Evolutionary conservation across 306 rosid genomes (phyloP).

Genomic region (Prinsepia uniflora): DNA sequence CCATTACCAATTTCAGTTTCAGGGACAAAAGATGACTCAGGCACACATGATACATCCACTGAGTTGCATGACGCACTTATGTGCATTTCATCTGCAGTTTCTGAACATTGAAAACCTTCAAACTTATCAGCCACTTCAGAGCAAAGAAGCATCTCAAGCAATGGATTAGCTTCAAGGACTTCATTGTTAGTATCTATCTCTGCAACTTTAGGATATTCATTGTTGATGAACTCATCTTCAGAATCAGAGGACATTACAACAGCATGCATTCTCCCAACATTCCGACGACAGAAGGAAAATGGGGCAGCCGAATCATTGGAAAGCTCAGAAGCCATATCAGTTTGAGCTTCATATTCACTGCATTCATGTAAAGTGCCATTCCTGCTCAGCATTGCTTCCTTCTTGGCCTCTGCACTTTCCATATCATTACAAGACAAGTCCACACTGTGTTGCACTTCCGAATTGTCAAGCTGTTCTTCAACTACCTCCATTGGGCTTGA

Average conservation of each 20-base stretch:
- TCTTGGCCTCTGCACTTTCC: constrained; percentile 43
- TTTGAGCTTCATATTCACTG: constrained; percentile 40
- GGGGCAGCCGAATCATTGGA: constrained; percentile 43
- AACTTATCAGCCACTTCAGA: constrained; percentile 34
- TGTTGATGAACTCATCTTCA: constrained; percentile 39
- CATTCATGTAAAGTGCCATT: constrained; percentile 52
- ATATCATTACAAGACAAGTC: constrained; percentile 24
- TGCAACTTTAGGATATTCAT: constrained; percentile 16
- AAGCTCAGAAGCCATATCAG: constrained; percentile 39
- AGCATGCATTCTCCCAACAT: constrained; percentile 42
- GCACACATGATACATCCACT: constrained; percentile 48
- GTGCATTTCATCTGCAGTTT: constrained; percentile 32
- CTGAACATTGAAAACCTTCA: constrained; percentile 32
- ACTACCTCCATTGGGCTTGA: constrained; percentile 36
- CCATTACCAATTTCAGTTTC: constrained; percentile 47
- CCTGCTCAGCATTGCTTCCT: constrained; percentile 46
- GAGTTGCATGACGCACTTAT: constrained; percentile 42
- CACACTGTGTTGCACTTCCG: constrained; percentile 33
- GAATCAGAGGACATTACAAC: constrained; percentile 62
- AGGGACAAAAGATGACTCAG: constrained; percentile 59
- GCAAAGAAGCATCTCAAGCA: constrained; percentile 28
- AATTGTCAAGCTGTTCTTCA: constrained; percentile 34
- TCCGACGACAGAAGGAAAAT: constrained; percentile 32
- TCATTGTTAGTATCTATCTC: constrained; percentile 31
- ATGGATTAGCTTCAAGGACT: constrained; percentile 30